Base-by-base conservation (phyloP, 2,329 filamentous ascomycete species). In the Camillea tinctor region DNA sequence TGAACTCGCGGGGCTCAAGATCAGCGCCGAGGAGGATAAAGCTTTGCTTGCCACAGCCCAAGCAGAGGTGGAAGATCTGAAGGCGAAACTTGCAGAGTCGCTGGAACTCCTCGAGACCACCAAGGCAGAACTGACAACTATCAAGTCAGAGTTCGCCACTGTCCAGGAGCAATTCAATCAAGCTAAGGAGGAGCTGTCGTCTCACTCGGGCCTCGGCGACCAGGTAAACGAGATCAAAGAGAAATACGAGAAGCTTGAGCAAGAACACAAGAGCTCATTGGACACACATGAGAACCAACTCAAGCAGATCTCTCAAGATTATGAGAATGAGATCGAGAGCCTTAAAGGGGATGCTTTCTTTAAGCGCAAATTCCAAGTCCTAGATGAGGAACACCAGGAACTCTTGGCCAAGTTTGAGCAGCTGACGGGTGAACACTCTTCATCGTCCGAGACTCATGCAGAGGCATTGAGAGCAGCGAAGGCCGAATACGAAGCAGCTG, bases 301-400 rank as follows among this genome's bases (percentile, higher is more conserved):
- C 65, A 79, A 83, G 71, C 81, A 80, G 61, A 73, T 88, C 57
- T 85, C 84, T 1, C 77, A 83, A 63, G 85, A 88, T 65, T 87
- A 87, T 64, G 83, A 88, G 70, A 79, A 81, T n/a, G 85, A 88
- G 71, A 88, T 89, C 57, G 85, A 88, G 68, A 82, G 82, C 59
- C 80, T 88, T 17, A 81, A 82, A 59, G 85, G 84, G 21, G 85
- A 88, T 63, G 85, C 86, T 15, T 84, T 84, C 70, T 86, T 87
- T 74, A 87, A 86, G 75, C 82, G 83, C 64, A 85, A 87, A 72
- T 88, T 84, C 62, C 80, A 86, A 60, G 83, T 85, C 44, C 79
- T 89, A 5, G 84, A 88, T 69, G 72, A 72, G 4, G 81, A 87
- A 71, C 82, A 88, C 71, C 77, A 77, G 11, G 83, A 85, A 49